Percentiles rank a stretch among this genome's conserved stretches.
Evolutionary conservation across 2,329 filamentous ascomycete genomes (phyloP).

Genomic region (Hymenoscyphus fraxineus): DNA sequence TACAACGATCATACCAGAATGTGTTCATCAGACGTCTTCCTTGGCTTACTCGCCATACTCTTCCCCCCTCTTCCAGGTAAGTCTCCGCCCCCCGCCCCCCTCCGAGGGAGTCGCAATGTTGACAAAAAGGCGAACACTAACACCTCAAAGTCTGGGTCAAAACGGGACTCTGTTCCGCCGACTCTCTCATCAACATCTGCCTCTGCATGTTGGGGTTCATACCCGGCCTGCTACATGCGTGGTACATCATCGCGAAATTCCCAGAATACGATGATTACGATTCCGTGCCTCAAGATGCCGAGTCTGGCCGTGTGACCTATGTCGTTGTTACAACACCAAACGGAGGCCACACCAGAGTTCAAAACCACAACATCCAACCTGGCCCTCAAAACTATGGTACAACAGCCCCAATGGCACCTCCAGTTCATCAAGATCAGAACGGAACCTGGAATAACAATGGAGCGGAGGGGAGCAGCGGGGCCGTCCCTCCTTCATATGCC

Average conservation of each 20-base stretch:
- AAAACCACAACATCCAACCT: slow-evolving; percentile 6
- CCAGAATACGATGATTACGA: slow-evolving; percentile 70
- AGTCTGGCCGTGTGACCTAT: slow-evolving; percentile 64
- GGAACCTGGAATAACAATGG: slow-evolving; percentile 34
- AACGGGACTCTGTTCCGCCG: slow-evolving; percentile 83
- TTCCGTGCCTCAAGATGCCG: slow-evolving; percentile 52
- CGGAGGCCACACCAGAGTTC: slow-evolving; percentile 28
- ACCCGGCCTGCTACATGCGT: slow-evolving; percentile 87
- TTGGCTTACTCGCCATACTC: slow-evolving; percentile 60
- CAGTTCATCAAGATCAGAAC: slow-evolving; percentile 35
- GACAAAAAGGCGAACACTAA: slow-evolving; percentile 22
- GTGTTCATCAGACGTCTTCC: slow-evolving; percentile 60
- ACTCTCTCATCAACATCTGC: slow-evolving; percentile 92
- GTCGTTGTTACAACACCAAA: slow-evolving; percentile 64
- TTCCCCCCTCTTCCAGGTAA: slow-evolving; percentile 64
- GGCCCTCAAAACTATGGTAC: slow-evolving; percentile 28
- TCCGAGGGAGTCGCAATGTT: not conserved
- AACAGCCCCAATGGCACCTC: slow-evolving; percentile 34
- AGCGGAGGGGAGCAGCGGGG: slow-evolving; percentile 36
- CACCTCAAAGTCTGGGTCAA: slow-evolving; percentile 82
- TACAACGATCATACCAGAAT: slow-evolving; percentile 37
- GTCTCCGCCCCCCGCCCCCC: slow-evolving; percentile 25
- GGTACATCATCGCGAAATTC: slow-evolving; percentile 94
- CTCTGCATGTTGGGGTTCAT: slow-evolving; percentile 77
- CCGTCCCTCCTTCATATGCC: slow-evolving; percentile 77